phyloP scores from a whole-genome alignment of 2,329 filamentous ascomycete genomes.

The Botrytis hyacinthi region DNA sequence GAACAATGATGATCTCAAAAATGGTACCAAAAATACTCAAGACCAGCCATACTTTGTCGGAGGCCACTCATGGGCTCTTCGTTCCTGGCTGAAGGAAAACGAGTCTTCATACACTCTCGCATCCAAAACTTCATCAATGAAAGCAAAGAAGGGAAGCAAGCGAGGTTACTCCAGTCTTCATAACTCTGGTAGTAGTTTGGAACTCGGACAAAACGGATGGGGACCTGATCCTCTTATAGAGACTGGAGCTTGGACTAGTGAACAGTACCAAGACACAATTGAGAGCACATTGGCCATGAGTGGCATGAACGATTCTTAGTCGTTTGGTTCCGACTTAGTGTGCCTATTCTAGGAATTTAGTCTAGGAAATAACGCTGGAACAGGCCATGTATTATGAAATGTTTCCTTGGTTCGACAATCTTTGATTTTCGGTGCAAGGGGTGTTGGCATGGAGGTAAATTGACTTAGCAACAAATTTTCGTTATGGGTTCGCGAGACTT shows the following conservation, averaged over 20 bases:
- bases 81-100: slow-evolving; percentile 7
- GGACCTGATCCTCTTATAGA: slow-evolving; percentile 22
- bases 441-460: not conserved
- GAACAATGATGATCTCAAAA: not conserved
- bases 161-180: slow-evolving; percentile 24
- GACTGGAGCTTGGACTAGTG: slow-evolving; percentile 27
- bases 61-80: slow-evolving; percentile 1
- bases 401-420: not conserved
- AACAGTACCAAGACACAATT: not conserved
- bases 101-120: not conserved
- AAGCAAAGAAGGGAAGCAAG: slow-evolving; percentile 27
- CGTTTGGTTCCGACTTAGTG: not conserved
- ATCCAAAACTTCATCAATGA: slow-evolving; percentile 8
- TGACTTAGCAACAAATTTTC: not conserved
- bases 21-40: not conserved
- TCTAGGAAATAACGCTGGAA: not conserved
- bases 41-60: not conserved
- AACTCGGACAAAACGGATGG: slow-evolving; percentile 22
- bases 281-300: slow-evolving; percentile 27
- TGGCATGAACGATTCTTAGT: slow-evolving; percentile 16
- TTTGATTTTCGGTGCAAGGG: not conserved
- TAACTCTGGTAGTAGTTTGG: slow-evolving; percentile 24
- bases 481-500: not conserved
- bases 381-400: slow-evolving; percentile 10
- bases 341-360: no score